Evolutionary conservation across 768 basidiomycete species (phyloP), one percentile per base, ranked within the genome.

Genomic region (Mycena vulgaris): DNA sequence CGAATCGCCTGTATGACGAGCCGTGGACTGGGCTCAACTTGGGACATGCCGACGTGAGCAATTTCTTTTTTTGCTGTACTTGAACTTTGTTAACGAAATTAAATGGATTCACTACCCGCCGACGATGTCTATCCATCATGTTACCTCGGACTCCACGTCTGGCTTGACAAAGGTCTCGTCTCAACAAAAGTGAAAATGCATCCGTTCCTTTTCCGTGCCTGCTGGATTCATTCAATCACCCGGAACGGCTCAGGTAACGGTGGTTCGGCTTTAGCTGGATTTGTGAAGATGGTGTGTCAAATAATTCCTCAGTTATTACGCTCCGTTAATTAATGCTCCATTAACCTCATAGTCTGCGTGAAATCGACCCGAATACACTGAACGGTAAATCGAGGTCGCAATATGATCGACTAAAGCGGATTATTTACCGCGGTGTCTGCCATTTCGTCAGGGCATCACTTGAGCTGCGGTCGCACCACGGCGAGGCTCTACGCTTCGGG

Each of bases 161-260:
- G 75, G 75, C 58, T 74, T 5, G 75, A 76, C 52, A 76, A 75
- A 45, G 69, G 75, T 8, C 35, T 63, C 2, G 76, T 77, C 47
- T 56, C 73, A 5, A 72, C 63, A 9, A 66, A 67, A 33, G 59
- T 66, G 25, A 75, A 72, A 28, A 75, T 71, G 73, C 72, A 75
- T 40, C 76, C 72, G 2, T 66, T 75, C 14, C 25, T 77, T 3
- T 39, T 74, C 19, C 75, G 73, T 9, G 66, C 60, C 1, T 59
- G 52, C 16, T 75, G 64, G 62, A 74, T 76, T 31, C 68, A 72
- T n/a, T 57, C 71, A 16, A 53, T 37, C 7, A 77, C 76, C 7
- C 75, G 75, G 0, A 77, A 77, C 60, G 73, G 63, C 5, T 75
- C 75, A 8, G 75, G 75, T 5, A 76, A 76, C 37, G 75, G 75